These are phyloP conservation scores for Canariomyces notabilis DNA, from an alignment of 2,329 filamentous ascomycete genomes.

Conservation along the genomic window DNA sequence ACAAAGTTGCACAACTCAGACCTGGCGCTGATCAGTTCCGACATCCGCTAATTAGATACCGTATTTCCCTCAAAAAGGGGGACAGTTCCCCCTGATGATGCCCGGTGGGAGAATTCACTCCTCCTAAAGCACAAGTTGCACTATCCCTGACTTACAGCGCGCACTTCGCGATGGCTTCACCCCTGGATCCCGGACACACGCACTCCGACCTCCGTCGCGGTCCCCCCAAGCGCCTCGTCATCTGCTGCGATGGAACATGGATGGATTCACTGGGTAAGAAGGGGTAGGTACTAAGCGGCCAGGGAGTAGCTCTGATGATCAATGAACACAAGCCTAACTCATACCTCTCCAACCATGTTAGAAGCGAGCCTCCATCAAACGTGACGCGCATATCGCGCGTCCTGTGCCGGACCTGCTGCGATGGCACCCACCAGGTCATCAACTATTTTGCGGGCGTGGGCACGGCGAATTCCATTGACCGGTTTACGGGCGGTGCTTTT, in stretches of 20 bases:
- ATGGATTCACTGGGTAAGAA: constrained; percentile 30
- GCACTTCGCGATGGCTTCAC: constrained; percentile 8
- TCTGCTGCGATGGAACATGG: constrained; percentile 34
- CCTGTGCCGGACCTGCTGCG: constrained; percentile 24
- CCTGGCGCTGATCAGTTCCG: too few relatives aligned
- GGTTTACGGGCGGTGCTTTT: constrained; percentile 30
- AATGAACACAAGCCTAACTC: background rate
- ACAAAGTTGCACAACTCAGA: too few relatives aligned
- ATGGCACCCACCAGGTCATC: constrained; percentile 29
- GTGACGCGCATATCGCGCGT: constrained; percentile 29
- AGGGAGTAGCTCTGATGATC: too few relatives aligned
- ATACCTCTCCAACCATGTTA: background rate
- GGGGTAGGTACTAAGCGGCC: constrained; percentile 13
- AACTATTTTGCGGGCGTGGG: constrained; percentile 32
- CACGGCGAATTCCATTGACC: constrained; percentile 27
- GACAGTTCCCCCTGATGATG: too few relatives aligned
- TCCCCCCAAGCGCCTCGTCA: constrained; percentile 27
- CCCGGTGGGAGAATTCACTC: background rate
- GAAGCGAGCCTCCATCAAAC: constrained; percentile 28
- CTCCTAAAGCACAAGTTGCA: background rate
- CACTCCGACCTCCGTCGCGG: background rate
- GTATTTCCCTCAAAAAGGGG: too few relatives aligned
- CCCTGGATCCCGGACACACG: background rate
- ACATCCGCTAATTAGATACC: too few relatives aligned
- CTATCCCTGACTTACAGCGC: background rate